Conservation (phyloP, 2,329 filamentous ascomycete genomes). For the Didymella exigua region DNA sequence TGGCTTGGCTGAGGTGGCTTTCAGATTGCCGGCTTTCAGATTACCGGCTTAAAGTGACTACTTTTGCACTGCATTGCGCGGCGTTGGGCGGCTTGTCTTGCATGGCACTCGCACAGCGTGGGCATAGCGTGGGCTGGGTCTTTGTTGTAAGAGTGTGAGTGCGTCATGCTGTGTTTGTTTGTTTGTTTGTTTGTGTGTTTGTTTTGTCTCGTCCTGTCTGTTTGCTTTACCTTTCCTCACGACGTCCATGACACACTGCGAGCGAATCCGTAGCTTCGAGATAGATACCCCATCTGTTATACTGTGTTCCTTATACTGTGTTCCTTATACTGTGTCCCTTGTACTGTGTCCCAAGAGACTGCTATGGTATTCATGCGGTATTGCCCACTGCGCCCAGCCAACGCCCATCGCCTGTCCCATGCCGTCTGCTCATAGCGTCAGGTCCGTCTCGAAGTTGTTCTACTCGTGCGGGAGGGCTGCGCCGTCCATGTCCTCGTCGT, state of each 20-base stretch:
- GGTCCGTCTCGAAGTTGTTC: neutral
- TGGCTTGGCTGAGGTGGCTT: too few species aligned
- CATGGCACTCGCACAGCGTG: neutral
- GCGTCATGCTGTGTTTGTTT: neutral
- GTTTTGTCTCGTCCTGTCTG: too few species aligned
- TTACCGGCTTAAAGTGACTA: too few species aligned
- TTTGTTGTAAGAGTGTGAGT: neutral
- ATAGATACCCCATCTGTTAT: neutral
- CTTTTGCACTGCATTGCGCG: neutral
- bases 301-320: too few species aligned
- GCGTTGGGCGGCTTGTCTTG: neutral
- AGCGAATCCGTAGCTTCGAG: neutral
- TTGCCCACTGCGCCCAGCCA: constrained; percentile 22
- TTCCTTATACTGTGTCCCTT: neutral
- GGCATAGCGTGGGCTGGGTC: neutral
- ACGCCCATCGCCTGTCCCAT: constrained; percentile 31
- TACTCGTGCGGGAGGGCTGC: constrained; percentile 23
- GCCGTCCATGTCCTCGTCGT: constrained; percentile 51
- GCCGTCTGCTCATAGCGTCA: constrained; percentile 16
- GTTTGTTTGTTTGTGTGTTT: too few species aligned
- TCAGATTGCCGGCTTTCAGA: too few species aligned
- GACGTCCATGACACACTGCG: too few species aligned
- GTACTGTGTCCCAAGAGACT: too few species aligned
- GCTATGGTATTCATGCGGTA: constrained; percentile 8
- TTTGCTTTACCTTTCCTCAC: too few species aligned